Evolutionary conservation across 2,329 filamentous ascomycete species (phyloP).

Genomic region (Blumeria hordei): DNA sequence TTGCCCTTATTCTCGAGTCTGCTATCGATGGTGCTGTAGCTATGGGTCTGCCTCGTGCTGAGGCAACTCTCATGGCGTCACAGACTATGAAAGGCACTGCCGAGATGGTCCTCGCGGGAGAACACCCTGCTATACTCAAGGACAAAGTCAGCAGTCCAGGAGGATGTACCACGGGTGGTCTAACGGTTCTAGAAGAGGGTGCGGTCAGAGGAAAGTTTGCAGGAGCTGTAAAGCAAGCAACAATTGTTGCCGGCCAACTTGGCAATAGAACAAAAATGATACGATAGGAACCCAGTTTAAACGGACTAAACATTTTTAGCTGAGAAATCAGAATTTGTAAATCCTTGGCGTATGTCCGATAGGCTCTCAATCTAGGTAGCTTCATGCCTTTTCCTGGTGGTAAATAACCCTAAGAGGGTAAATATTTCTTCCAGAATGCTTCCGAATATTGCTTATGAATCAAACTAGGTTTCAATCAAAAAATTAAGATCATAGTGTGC

Average conservation of each 20-base stretch:
- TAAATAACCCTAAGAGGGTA: not conserved
- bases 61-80: slow-evolving; percentile 54
- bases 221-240: slow-evolving; percentile 45
- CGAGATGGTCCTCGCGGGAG: slow-evolving; percentile 39
- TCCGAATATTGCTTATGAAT: not conserved
- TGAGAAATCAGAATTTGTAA: not conserved
- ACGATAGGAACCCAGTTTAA: not conserved
- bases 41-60: slow-evolving; percentile 45
- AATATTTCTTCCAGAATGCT: no score
- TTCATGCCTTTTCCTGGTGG: no score
- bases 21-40: slow-evolving; percentile 56
- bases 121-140: slow-evolving; percentile 50
- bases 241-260: slow-evolving; percentile 42
- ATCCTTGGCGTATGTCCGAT: not conserved
- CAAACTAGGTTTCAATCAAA: not conserved
- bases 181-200: slow-evolving; percentile 52
- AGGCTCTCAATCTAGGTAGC: not conserved
- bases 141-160: slow-evolving; percentile 60
- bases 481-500: not conserved
- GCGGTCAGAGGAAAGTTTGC: slow-evolving; percentile 40
- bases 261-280: slow-evolving; percentile 17
- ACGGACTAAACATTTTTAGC: no score
- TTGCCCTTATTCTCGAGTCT: slow-evolving; percentile 50
- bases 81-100: slow-evolving; percentile 57
- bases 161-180: slow-evolving; percentile 52